Base-by-base conservation (phyloP, 148 eudicot species). In the Vaccinium corymbosum region DNA sequence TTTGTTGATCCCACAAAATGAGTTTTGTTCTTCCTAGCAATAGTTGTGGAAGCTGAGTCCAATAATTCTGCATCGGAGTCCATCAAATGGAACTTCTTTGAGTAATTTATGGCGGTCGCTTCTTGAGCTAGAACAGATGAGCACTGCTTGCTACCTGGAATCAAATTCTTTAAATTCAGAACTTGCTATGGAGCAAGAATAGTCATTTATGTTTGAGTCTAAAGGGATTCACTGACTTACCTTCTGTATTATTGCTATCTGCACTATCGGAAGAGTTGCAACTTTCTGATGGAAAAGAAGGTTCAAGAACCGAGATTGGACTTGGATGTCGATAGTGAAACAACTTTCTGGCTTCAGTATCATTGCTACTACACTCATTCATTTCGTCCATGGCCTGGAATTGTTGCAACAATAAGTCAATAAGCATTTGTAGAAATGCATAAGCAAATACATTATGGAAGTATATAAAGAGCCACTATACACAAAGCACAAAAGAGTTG, bases 271-370 rank as follows among this genome's bases (percentile, higher is more conserved):
- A 87, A 74, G 97, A 96, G 86, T 91, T 86, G 89, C 92, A 94
- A 83, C 99, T 94, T 87, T 92, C 97, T 25, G 93, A 78, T 70
- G 90, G 82, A 74, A 82, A 81, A 83, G 91, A 92, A 83, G 91
- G 92, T 35, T 94, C 98, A 53, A 96, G 95, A 90, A 88, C 92
- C n/a, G 99, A 96, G 27, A 89, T 85, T 35, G 98, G 98, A 88
- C 99, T 94, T 1, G 97, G 95, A 81, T 85, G 85, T 66, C 89
- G 92, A 78, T 56, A 64, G 72, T 87, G 83, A 35, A 90, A 89
- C 84, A 88, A 88, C 78, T 88, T 91, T 71, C 84, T 88, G 70
- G 82, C 82, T 81, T 87, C 92, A 75, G 83, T 75, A 27, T 84
- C 88, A 87, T 78, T 85, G 77, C 87, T 88, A 84, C 86, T 80